Evolutionary conservation across 805 yeast species (phyloP), one percentile per base, ranked within the genome.

Genomic region (Wickerhamomyces chaumierensis): DNA sequence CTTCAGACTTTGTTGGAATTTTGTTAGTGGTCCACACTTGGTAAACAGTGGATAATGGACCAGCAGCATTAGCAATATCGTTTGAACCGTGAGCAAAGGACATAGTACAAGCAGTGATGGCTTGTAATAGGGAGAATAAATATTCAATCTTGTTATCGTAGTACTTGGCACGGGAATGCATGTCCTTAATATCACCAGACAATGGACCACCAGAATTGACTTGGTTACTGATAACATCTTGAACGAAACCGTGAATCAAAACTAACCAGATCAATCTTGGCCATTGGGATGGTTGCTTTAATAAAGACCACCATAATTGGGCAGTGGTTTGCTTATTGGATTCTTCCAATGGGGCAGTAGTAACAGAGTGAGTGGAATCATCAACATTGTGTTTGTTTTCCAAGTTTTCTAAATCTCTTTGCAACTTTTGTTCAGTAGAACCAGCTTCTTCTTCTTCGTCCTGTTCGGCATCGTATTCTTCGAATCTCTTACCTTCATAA

Each of bases 71-170:
- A 36, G 86, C 70, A 45, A 81, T 78, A 60, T 81, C 90, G 53
- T 81, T 81, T 31, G 90, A 78, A 40, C 90, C 90, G 53, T 81
- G 90, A 6, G 88, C 84, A 57, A 81, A 79, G 2, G 88, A 80
- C 80, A 80, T 79, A 37, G 86, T 80, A 48, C 77, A 71, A 14
- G 90, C 88, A 33, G 88, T 80, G 45, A 80, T 58, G 38, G 75
- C 78, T 60, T 81, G 90, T 39, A 79, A 62, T 44, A 79, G 62
- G 3, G 88, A 73, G 56, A 72, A 81, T 46, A 81, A 58, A 56
- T 69, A 77, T 60, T 81, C 90, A 41, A 77, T 63, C 57, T 76
- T 75, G 69, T 74, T 76, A 55, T 79, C 83, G 58, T 81, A 81
- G 50, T 68, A 74, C 57, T 75, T 77, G 42, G 86, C 75, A 41